Evolutionary conservation across 441 rosid species (phyloP).

Genomic region (Bruguiera hainesii): DNA sequence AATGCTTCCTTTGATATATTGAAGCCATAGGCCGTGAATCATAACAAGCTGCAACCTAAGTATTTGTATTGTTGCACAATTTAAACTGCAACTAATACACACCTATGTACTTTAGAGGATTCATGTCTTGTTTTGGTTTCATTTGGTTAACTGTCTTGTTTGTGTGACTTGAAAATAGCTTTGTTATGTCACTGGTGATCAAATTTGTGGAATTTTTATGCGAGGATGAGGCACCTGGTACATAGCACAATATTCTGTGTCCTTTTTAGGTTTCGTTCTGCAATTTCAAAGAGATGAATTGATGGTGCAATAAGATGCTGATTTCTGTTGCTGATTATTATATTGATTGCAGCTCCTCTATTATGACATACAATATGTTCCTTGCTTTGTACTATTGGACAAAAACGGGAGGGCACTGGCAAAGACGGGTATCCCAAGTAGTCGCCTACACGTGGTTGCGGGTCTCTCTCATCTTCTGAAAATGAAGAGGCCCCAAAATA

Average conservation of each 20-base stretch:
- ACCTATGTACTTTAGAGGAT: no score
- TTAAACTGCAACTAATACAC: no score
- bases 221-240: no score
- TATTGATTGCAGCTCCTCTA: slow-evolving; percentile 83
- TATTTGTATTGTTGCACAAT: no score
- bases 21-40: no score
- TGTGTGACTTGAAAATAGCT: no score
- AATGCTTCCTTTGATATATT: no score
- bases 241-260: neutral
- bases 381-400: slow-evolving; percentile 92
- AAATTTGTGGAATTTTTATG: no score
- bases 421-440: slow-evolving; percentile 18
- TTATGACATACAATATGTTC: slow-evolving; percentile 82
- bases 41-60: no score
- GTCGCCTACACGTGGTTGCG: neutral
- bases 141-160: no score
- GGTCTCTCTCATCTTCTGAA: slow-evolving; percentile 31
- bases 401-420: slow-evolving; percentile 78
- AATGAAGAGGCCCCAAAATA: slow-evolving; percentile 13
- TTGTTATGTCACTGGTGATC: no score
- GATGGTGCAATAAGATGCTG: slow-evolving; percentile 79
- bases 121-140: no score
- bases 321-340: slow-evolving; percentile 54
- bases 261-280: slow-evolving; percentile 35
- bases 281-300: slow-evolving; percentile 56